These are phyloP conservation scores for Tothia fuscella DNA, from an alignment of 2,329 filamentous ascomycete species.

Conservation along the genomic window DNA sequence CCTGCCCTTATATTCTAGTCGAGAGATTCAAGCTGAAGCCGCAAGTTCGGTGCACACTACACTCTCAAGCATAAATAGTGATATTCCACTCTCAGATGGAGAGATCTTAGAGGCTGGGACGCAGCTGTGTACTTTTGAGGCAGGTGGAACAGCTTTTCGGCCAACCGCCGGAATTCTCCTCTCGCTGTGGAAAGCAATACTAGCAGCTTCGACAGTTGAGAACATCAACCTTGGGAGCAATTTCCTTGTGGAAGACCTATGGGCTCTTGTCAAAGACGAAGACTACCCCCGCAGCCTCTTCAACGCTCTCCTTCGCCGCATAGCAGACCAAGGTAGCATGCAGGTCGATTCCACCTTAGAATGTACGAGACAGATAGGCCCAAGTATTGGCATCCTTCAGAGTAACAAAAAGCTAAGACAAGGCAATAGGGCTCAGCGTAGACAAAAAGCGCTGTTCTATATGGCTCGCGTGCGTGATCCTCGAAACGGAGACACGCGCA, in stretches of 20 bases:
- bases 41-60: slow-evolving; percentile 26
- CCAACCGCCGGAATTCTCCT: slow-evolving; percentile 37
- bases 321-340: slow-evolving; percentile 15
- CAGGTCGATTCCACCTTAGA: slow-evolving; percentile 12
- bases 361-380: slow-evolving; percentile 14
- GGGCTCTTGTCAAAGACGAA: slow-evolving; percentile 22
- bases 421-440: slow-evolving; percentile 6
- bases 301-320: slow-evolving; percentile 24
- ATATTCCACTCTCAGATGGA: slow-evolving; percentile 40
- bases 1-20: slow-evolving; percentile 26
- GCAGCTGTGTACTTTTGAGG: slow-evolving; percentile 42
- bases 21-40: slow-evolving; percentile 19
- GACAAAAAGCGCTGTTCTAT: slow-evolving; percentile 13
- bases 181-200: slow-evolving; percentile 36
- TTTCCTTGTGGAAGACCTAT: slow-evolving; percentile 24
- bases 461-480: slow-evolving; percentile 29
- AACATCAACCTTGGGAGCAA: slow-evolving; percentile 27
- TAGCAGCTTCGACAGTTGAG: slow-evolving; percentile 29
- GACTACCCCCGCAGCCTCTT: slow-evolving; percentile 27
- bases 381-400: neutral
- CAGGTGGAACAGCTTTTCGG: slow-evolving; percentile 27
- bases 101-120: slow-evolving; percentile 41
- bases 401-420: neutral
- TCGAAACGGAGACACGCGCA: slow-evolving; percentile 26
- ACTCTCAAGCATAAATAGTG: slow-evolving; percentile 13